Conservation (phyloP, 805 yeast genomes). For the Grigorovia jiainica region DNA sequence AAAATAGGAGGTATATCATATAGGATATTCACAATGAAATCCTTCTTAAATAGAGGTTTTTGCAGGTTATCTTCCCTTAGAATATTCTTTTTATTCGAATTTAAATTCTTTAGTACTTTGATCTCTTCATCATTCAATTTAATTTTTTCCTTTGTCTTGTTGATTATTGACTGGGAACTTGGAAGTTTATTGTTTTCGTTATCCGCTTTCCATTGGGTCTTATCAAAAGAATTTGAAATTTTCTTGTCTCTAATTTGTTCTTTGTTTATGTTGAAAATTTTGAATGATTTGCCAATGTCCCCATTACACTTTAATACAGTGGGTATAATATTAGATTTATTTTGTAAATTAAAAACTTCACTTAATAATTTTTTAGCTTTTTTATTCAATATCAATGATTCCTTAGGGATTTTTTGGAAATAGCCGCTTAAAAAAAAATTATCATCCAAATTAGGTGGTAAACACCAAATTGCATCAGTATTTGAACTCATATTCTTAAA, state of each 20-base stretch:
- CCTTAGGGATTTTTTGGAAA: slow-evolving; percentile 4
- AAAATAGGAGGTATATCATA: too few relatives aligned
- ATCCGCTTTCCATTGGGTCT: too few relatives aligned
- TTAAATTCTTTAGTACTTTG: background rate
- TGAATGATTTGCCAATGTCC: background rate
- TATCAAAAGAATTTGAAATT: too few relatives aligned
- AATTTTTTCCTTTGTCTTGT: background rate
- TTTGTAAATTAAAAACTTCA: background rate
- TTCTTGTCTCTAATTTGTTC: too few relatives aligned
- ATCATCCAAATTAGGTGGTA: background rate
- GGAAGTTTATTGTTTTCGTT: too few relatives aligned
- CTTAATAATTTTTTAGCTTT: slow-evolving; percentile 7
- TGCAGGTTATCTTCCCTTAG: background rate
- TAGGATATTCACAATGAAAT: too few relatives aligned
- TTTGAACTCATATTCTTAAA: too few relatives aligned
- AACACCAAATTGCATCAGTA: background rate
- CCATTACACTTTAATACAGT: background rate
- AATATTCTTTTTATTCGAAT: background rate
- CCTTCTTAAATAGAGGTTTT: too few relatives aligned
- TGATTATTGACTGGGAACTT: too few relatives aligned
- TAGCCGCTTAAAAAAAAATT: slow-evolving; percentile 10
- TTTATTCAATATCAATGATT: slow-evolving; percentile 6
- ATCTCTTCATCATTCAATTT: background rate
- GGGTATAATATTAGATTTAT: background rate
- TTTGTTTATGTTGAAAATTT: background rate